Conservation (phyloP, 1,139 yeast species). For the Suhomyces taliae region DNA sequence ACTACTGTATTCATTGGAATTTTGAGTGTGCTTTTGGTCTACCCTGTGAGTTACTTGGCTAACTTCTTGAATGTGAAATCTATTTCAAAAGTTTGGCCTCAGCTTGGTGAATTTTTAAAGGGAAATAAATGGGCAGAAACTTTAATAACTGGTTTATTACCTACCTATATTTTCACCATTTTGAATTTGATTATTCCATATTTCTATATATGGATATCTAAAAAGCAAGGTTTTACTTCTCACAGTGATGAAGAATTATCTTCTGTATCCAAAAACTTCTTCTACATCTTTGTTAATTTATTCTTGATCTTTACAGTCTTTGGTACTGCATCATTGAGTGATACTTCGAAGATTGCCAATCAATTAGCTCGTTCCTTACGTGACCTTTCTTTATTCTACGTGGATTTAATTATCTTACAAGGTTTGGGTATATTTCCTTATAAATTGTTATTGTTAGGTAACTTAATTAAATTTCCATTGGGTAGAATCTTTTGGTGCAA, state of each 20-base stretch:
- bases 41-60: slow-evolving; percentile 74
- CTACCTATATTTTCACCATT: slow-evolving; percentile 71
- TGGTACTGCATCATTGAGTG: slow-evolving; percentile 76
- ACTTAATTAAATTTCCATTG: slow-evolving; percentile 26
- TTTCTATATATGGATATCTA: slow-evolving; percentile 64
- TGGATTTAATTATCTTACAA: slow-evolving; percentile 70
- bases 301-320: slow-evolving; percentile 78
- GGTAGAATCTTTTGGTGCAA: slow-evolving; percentile 18
- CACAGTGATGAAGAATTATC: slow-evolving; percentile 76
- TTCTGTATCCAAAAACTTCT: slow-evolving; percentile 73
- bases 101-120: slow-evolving; percentile 61
- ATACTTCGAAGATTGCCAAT: slow-evolving; percentile 71
- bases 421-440: slow-evolving; percentile 81
- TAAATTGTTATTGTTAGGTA: slow-evolving; percentile 56
- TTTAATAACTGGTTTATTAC: slow-evolving; percentile 74
- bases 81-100: slow-evolving; percentile 71
- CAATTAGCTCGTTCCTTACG: slow-evolving; percentile 71
- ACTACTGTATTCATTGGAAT: slow-evolving; percentile 66
- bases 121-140: slow-evolving; percentile 59
- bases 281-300: slow-evolving; percentile 74
- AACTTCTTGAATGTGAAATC: slow-evolving; percentile 68
- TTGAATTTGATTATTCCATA: slow-evolving; percentile 69
- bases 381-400: slow-evolving; percentile 69
- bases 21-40: slow-evolving; percentile 63
- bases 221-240: slow-evolving; percentile 69